These are phyloP conservation scores for Paecilomyces sp. DNA, from an alignment of 2,329 filamentous ascomycete genomes.

Conservation along the genomic window DNA sequence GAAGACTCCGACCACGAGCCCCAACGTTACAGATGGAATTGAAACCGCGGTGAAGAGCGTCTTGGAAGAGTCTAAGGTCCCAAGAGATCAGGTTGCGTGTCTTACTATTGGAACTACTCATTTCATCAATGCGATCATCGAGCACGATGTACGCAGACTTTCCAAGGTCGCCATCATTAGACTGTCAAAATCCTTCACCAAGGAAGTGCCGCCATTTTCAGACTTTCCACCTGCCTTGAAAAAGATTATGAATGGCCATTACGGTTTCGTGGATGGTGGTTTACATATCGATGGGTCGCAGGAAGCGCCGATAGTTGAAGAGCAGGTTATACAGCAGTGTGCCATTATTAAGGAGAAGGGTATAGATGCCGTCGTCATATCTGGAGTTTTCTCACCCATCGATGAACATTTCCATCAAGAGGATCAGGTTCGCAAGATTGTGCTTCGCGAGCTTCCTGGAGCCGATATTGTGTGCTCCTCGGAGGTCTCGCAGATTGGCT, in stretches of 20 bases:
- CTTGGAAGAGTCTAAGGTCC: slow-evolving; percentile 24
- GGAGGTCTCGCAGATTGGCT: slow-evolving; percentile 43
- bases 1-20: slow-evolving; percentile 34
- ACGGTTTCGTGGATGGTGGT: slow-evolving; percentile 43
- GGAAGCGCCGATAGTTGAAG: slow-evolving; percentile 35
- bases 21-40: slow-evolving; percentile 37
- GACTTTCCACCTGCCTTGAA: slow-evolving; percentile 43
- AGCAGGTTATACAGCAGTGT: slow-evolving; percentile 39
- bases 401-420: slow-evolving; percentile 49
- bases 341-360: slow-evolving; percentile 37
- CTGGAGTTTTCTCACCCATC: slow-evolving; percentile 53
- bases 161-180: slow-evolving; percentile 48
- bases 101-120: slow-evolving; percentile 48
- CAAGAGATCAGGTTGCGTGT: slow-evolving; percentile 30
- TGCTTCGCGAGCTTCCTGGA: slow-evolving; percentile 39
- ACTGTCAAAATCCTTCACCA: slow-evolving; percentile 41
- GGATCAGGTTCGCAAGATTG: slow-evolving; percentile 41
- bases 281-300: slow-evolving; percentile 39
- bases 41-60: slow-evolving; percentile 29
- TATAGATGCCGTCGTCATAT: slow-evolving; percentile 44
- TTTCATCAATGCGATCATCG: slow-evolving; percentile 47
- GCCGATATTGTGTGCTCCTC: slow-evolving; percentile 47
- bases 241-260: slow-evolving; percentile 41
- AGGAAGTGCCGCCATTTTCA: slow-evolving; percentile 43
- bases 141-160: slow-evolving; percentile 43